Percentiles rank a stretch among this genome's conserved stretches.
These are phyloP conservation scores for Sarcocystis neurona DNA, from an alignment of 169 alveolate genomes.

Conservation along the genomic window DNA sequence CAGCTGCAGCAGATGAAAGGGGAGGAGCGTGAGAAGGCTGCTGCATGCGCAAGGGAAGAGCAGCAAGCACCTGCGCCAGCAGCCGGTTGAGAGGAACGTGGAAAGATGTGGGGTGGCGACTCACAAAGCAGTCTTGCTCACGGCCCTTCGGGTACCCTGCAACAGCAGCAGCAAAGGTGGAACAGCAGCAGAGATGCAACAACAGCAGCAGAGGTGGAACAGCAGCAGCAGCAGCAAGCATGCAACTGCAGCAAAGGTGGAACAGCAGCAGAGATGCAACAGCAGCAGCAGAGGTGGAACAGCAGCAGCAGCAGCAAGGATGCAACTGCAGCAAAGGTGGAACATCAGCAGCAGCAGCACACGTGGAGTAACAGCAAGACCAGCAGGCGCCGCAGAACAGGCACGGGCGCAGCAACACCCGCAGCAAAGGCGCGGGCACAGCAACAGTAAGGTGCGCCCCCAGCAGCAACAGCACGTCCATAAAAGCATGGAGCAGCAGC, in stretches of 20 bases:
- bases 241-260: not conserved
- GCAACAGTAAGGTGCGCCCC: too few species aligned
- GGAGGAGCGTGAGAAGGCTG: too few species aligned
- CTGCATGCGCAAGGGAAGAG: not conserved
- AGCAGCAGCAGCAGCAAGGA: not conserved
- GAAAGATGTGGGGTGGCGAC: slow-evolving; percentile 25
- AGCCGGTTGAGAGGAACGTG: slow-evolving; percentile 29
- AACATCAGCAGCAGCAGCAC: too few species aligned
- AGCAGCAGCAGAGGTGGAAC: not conserved
- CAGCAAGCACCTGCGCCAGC: not conserved
- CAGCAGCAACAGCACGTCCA: too few species aligned
- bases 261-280: too few species aligned
- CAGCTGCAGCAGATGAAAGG: too few species aligned
- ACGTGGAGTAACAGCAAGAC: too few species aligned
- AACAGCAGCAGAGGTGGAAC: not conserved
- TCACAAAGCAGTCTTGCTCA: not conserved
- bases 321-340: not conserved
- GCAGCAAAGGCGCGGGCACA: not conserved
- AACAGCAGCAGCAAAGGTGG: not conserved
- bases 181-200: too few species aligned
- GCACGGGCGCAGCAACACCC: not conserved
- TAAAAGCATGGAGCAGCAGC: too few species aligned
- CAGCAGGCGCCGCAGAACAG: too few species aligned
- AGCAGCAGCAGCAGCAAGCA: not conserved
- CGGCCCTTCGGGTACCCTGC: slow-evolving; percentile 21